Conservation (phyloP, 495 filamentous ascomycete genomes). For the Trichoderma asperelloides region DNA sequence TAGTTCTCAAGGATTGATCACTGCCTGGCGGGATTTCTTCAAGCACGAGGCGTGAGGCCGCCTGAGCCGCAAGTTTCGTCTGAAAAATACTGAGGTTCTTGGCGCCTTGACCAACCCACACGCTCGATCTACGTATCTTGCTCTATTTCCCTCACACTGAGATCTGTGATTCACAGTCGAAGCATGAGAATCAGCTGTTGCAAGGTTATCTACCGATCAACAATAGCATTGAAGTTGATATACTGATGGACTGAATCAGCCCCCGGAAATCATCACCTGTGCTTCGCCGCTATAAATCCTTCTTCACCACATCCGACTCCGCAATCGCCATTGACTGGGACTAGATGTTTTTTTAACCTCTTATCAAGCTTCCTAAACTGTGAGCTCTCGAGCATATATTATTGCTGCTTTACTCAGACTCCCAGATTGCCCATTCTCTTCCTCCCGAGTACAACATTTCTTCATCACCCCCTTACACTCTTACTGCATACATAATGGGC, state of each 20-base stretch:
- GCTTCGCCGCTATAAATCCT: background rate
- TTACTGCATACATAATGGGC: conserved; percentile 23
- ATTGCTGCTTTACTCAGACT: background rate
- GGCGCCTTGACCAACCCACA: background rate
- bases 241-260: background rate
- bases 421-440: background rate
- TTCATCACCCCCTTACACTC: background rate
- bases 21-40: conserved; percentile 20
- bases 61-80: conserved; percentile 25
- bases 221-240: too few species aligned
- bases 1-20: conserved; percentile 29
- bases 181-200: too few species aligned
- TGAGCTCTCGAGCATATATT: background rate
- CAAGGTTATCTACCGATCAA: background rate
- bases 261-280: too few species aligned
- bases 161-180: background rate
- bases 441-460: background rate
- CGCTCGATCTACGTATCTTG: too few species aligned
- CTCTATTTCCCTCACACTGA: background rate
- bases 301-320: background rate
- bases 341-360: background rate
- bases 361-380: background rate
- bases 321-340: background rate
- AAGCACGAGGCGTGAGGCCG: conserved; percentile 22
- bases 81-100: conserved; percentile 16